Conservation (phyloP, 2,329 filamentous ascomycete genomes). For the Monosporascus sp. region DNA sequence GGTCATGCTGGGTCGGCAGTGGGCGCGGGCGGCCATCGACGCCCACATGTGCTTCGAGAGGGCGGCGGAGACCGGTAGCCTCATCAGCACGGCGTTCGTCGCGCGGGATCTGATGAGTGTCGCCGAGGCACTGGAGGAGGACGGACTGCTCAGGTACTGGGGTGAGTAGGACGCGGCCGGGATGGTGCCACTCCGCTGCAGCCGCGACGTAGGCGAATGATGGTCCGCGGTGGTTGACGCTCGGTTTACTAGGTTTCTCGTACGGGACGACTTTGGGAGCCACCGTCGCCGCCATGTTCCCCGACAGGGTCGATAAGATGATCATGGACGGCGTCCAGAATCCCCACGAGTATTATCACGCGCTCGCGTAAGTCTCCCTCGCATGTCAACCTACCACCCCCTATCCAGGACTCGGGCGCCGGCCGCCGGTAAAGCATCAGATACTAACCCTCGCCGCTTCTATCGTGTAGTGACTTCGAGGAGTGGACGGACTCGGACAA, state of each 20-base stretch:
- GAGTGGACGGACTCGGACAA: conserved; percentile 20
- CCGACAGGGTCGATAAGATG: conserved; percentile 26
- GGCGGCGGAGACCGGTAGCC: conserved; percentile 17
- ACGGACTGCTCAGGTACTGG: conserved; percentile 35
- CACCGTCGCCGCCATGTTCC: conserved; percentile 36
- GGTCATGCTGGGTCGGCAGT: conserved; percentile 8
- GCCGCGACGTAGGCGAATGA: too few relatives aligned
- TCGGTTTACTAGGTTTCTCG: conserved; percentile 24
- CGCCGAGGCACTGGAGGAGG: conserved; percentile 37
- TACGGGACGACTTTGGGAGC: conserved; percentile 34
- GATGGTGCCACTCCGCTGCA: too few relatives aligned
- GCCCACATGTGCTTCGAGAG: conserved; percentile 18
- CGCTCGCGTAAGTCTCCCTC: neutral
- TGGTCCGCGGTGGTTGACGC: neutral
- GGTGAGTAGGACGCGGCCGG: conserved; percentile 16
- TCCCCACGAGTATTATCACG: conserved; percentile 25
- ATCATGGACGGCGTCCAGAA: conserved; percentile 29
- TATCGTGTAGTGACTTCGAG: conserved; percentile 16
- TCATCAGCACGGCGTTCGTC: conserved; percentile 38
- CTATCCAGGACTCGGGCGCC: neutral
- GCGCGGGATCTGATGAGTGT: conserved; percentile 40
- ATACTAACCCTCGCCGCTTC: neutral
- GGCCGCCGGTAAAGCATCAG: neutral
- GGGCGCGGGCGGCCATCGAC: conserved; percentile 11
- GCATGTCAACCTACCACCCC: neutral